Evolutionary conservation across 345 rosid species (phyloP).

Genomic region (Citrus australasica): DNA sequence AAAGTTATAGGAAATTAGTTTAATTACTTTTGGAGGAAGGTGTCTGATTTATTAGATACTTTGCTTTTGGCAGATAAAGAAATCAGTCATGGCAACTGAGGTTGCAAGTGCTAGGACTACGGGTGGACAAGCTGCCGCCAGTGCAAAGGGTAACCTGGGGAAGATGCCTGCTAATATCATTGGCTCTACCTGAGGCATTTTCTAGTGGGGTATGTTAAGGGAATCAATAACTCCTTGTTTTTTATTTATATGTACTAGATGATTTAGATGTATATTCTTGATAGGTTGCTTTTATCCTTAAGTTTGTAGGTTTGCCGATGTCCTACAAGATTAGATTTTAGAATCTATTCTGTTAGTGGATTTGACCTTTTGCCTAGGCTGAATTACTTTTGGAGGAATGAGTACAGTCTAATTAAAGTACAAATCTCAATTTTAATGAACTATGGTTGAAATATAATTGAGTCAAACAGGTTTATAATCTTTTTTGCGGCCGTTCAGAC

Average conservation of each 20-base stretch:
- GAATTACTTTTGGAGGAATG: background rate
- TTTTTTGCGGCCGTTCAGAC: background rate
- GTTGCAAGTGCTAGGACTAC: constrained; percentile 43
- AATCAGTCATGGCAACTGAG: constrained; percentile 53
- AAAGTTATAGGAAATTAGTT: background rate
- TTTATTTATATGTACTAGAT: background rate
- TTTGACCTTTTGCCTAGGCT: background rate
- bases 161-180: constrained; percentile 56
- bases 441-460: background rate
- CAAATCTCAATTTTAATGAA: background rate
- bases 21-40: background rate
- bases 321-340: background rate
- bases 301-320: background rate
- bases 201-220: background rate
- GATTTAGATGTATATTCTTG: background rate
- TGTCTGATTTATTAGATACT: background rate
- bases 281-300: background rate
- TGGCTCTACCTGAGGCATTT: constrained; percentile 33
- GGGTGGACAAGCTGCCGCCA: constrained; percentile 49
- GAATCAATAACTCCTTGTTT: background rate
- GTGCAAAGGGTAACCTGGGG: constrained; percentile 52
- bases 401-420: background rate
- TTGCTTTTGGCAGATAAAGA: constrained; percentile 59
- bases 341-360: background rate
- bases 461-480: background rate